Conservation (phyloP, 768 basidiomycete species). For the Cystofilobasidium macerans region DNA sequence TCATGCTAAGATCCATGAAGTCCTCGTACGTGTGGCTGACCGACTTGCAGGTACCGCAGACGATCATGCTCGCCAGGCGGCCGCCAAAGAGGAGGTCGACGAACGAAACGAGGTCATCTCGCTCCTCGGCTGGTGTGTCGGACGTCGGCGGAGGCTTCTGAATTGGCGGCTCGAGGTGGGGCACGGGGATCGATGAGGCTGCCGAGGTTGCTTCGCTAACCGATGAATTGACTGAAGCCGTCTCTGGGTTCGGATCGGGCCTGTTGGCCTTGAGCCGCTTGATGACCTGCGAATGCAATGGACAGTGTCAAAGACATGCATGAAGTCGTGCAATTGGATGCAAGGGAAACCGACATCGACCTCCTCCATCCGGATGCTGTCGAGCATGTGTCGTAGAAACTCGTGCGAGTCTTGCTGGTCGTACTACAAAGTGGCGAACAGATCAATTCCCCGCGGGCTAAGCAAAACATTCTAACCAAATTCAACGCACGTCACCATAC, state of each 20-base stretch:
- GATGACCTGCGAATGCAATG: slow-evolving; percentile 71
- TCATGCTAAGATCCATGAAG: slow-evolving; percentile 84
- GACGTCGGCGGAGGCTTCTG: background rate
- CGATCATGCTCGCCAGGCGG: slow-evolving; percentile 74
- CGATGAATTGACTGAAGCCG: background rate
- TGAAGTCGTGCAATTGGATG: too few species aligned
- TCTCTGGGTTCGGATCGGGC: background rate
- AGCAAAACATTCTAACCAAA: too few species aligned
- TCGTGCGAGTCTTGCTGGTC: slow-evolving; percentile 95
- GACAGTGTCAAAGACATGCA: background rate
- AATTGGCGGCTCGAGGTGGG: background rate
- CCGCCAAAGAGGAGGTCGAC: slow-evolving; percentile 87
- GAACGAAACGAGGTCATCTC: slow-evolving; percentile 44
- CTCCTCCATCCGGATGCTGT: slow-evolving; percentile 91
- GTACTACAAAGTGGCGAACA: slow-evolving; percentile 44
- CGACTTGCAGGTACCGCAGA: slow-evolving; percentile 88
- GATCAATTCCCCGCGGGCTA: too few species aligned
- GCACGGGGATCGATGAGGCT: background rate
- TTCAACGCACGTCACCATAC: slow-evolving; percentile 61
- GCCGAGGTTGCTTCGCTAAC: background rate
- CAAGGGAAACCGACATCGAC: too few species aligned
- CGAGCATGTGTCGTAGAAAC: slow-evolving; percentile 74
- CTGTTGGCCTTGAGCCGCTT: slow-evolving; percentile 43
- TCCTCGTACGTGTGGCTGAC: slow-evolving; percentile 77
- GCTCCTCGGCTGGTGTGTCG: slow-evolving; percentile 8